phyloP scores from a whole-genome alignment of 2,329 filamentous ascomycete genomes.

The Arthrinium puccinioides region DNA sequence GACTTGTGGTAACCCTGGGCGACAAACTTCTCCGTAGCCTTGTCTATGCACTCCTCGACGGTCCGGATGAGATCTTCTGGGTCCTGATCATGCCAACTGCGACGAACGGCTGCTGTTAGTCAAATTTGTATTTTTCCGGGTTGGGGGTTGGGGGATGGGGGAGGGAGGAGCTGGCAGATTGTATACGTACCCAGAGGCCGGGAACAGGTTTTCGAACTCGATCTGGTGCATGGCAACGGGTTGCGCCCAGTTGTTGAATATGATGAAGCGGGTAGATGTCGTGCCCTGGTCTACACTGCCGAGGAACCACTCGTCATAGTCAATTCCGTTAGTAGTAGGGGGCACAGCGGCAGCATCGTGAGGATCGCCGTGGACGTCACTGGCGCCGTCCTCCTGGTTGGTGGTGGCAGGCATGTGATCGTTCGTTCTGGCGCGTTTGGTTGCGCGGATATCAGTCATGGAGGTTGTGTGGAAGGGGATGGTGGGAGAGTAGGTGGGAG shows the following conservation, averaged over 20 bases:
- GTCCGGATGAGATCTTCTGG: conserved; percentile 68
- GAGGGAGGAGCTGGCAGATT: conserved; percentile 1
- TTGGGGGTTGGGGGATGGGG: neutral
- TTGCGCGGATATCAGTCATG: neutral
- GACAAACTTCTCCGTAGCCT: conserved; percentile 64
- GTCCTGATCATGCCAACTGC: conserved; percentile 85
- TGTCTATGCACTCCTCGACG: conserved; percentile 73
- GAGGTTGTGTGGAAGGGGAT: neutral
- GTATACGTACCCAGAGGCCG: conserved; percentile 67
- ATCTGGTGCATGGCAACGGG: conserved; percentile 79
- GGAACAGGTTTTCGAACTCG: conserved; percentile 79
- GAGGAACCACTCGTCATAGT: conserved; percentile 54
- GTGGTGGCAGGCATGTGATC: conserved; percentile 3
- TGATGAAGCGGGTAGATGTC: conserved; percentile 81
- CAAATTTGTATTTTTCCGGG: conserved; percentile 3
- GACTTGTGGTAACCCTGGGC: conserved; percentile 59
- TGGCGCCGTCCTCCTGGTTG: conserved; percentile 1
- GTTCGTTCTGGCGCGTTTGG: conserved; percentile 3
- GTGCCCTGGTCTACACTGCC: conserved; percentile 89
- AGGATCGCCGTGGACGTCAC: neutral
- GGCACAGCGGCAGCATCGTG: neutral
- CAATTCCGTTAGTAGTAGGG: neutral
- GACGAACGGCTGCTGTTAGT: conserved; percentile 6
- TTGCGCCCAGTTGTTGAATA: conserved; percentile 74
- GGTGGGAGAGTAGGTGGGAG: neutral